Percentiles rank a stretch among this genome's conserved stretches.
Evolutionary conservation across 306 rosid genomes (phyloP).

Genomic region (Aeschynomene evenia): DNA sequence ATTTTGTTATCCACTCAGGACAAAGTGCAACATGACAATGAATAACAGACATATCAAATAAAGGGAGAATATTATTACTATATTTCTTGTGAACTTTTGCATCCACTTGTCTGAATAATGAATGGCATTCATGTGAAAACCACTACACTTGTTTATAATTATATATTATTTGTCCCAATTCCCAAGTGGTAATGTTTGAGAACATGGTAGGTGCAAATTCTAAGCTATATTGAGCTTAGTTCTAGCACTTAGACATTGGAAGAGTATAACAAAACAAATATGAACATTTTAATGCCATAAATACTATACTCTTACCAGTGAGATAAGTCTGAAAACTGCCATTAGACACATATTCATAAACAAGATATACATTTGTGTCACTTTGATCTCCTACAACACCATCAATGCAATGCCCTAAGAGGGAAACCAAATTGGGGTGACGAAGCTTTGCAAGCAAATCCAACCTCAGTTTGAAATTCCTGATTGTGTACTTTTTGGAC

Average conservation of each 20-base stretch:
- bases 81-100: conserved; percentile 2
- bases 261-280: neutral
- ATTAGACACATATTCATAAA: conserved; percentile 66
- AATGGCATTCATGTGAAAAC: conserved; percentile 24
- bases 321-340: conserved; percentile 68
- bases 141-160: neutral
- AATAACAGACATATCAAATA: neutral
- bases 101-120: neutral
- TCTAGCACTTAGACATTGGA: neutral
- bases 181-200: too few species aligned
- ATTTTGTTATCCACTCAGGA: neutral
- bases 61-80: neutral
- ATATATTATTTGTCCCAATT: neutral
- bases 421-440: conserved; percentile 80
- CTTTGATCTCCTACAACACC: conserved; percentile 53
- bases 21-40: conserved; percentile 7
- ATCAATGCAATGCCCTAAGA: conserved; percentile 79
- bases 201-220: too few species aligned
- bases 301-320: conserved; percentile 50
- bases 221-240: neutral
- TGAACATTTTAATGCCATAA: neutral
- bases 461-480: conserved; percentile 82
- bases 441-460: conserved; percentile 92
- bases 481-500: conserved; percentile 72
- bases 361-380: conserved; percentile 57